Percentiles rank a stretch among this genome's conserved stretches.
Conservation (phyloP, 192 early-diverging fungal species). For the Dissophora globulifera region DNA sequence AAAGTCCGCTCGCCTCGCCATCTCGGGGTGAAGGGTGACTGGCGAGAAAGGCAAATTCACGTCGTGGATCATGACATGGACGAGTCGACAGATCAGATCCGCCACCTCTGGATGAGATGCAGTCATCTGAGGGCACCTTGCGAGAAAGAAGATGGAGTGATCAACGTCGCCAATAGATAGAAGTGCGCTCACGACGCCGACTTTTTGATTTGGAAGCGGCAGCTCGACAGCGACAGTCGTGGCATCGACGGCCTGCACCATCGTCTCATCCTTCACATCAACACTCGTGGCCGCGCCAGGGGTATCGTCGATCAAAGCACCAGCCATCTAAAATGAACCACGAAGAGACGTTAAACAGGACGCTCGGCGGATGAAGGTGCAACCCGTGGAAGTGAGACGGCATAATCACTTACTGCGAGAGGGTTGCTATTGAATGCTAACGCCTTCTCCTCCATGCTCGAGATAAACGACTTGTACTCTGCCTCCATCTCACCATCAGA, state of each 20-base stretch:
- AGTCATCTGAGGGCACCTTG: constrained; percentile 61
- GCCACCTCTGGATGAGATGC: constrained; percentile 69
- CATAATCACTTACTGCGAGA: constrained; percentile 41
- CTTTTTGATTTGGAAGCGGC: constrained; percentile 69
- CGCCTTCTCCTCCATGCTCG: constrained; percentile 55
- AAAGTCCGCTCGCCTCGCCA: constrained; percentile 9
- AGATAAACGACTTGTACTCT: constrained; percentile 57
- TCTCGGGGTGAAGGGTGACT: constrained; percentile 15
- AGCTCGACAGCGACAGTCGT: constrained; percentile 1
- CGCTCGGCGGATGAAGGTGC: no score
- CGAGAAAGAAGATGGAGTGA: constrained; percentile 62
- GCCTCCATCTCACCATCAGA: constrained; percentile 60
- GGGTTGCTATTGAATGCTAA: constrained; percentile 57
- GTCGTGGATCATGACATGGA: constrained; percentile 68
- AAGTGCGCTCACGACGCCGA: constrained; percentile 67
- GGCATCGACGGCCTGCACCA: background rate
- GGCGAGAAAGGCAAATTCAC: constrained; percentile 61
- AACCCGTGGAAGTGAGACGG: no score
- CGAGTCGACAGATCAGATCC: constrained; percentile 67
- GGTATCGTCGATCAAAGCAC: constrained; percentile 27
- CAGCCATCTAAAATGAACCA: constrained; percentile 39
- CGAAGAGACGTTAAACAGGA: no score
- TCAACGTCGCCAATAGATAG: constrained; percentile 71
- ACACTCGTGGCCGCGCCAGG: background rate
- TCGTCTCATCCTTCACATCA: constrained; percentile 1